Conservation (phyloP, 345 rosid species). For the Eucalyptus cladocalyx region DNA sequence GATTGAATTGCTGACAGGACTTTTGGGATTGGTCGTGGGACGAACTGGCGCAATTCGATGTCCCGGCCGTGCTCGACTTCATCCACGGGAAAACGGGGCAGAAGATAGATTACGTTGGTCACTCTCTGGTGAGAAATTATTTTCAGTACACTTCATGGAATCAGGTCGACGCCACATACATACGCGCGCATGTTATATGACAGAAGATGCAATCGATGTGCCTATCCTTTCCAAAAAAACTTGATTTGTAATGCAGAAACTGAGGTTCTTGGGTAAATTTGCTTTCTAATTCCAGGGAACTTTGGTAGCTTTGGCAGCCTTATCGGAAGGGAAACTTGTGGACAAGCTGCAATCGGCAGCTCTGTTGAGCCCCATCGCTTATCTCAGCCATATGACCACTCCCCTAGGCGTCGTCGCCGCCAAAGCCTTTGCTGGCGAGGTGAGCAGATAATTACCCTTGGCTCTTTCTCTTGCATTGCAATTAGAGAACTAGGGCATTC, state of each 20-base stretch:
- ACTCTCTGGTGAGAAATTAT: slow-evolving; percentile 49
- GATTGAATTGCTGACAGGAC: slow-evolving; percentile 18
- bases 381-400: slow-evolving; percentile 83
- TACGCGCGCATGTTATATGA: too few species aligned
- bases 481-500: not conserved
- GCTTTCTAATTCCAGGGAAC: slow-evolving; percentile 44
- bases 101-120: slow-evolving; percentile 82
- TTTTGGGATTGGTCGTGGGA: slow-evolving; percentile 99
- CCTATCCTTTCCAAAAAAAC: not conserved
- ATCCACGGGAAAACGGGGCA: slow-evolving; percentile 43
- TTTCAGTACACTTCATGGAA: too few species aligned
- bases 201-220: not conserved
- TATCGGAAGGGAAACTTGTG: slow-evolving; percentile 59
- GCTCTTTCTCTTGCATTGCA: not conserved
- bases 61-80: slow-evolving; percentile 69
- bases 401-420: slow-evolving; percentile 59
- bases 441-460: not conserved
- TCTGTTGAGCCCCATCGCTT: slow-evolving; percentile 78
- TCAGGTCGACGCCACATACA: too few species aligned
- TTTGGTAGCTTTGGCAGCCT: slow-evolving; percentile 59
- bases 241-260: not conserved
- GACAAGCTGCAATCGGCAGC: slow-evolving; percentile 67
- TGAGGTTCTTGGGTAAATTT: not conserved
- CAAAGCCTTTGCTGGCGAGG: slow-evolving; percentile 74
- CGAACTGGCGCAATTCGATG: slow-evolving; percentile 57